A percentile compares a stretch with the other conserved stretches of the same genome.
Evolutionary conservation across 768 basidiomycete genomes (phyloP).

Genomic region (Lactifluus subvellereus): DNA sequence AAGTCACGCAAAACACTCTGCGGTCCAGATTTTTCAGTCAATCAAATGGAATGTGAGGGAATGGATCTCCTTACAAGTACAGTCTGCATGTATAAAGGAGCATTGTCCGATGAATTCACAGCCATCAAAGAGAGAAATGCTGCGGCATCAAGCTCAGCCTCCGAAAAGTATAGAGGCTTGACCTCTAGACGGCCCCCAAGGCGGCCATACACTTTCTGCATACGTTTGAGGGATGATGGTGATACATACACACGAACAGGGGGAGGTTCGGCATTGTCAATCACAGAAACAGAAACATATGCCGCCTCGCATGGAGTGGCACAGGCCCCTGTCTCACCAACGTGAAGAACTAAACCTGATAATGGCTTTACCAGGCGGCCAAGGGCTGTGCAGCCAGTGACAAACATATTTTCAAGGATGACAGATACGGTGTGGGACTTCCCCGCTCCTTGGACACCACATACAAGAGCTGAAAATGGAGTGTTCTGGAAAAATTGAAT

Average conservation of each 20-base stretch:
- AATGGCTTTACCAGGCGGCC: conserved; percentile 52
- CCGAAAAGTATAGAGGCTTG: conserved; percentile 48
- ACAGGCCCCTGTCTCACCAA: conserved; percentile 57
- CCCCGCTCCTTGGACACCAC: conserved; percentile 72
- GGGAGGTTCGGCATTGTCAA: conserved; percentile 29
- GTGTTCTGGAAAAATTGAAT: conserved; percentile 44
- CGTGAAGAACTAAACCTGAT: conserved; percentile 60
- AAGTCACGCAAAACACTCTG: conserved; percentile 58
- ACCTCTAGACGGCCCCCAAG: conserved; percentile 44
- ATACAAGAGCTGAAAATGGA: conserved; percentile 69
- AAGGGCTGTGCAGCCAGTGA: conserved; percentile 43
- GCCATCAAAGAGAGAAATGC: conserved; percentile 76
- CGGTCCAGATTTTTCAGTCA: not conserved
- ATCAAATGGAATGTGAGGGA: not conserved
- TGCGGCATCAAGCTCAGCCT: conserved; percentile 59
- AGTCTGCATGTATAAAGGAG: conserved; percentile 66
- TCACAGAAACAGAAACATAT: conserved; percentile 32
- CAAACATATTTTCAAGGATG: conserved; percentile 63
- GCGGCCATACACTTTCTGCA: conserved; percentile 46
- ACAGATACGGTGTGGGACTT: conserved; percentile 70
- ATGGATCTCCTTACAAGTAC: conserved; percentile 49
- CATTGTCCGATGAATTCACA: conserved; percentile 50
- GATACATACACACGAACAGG: conserved; percentile 51
- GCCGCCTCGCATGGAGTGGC: conserved; percentile 62
- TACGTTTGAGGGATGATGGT: conserved; percentile 52